These are phyloP conservation scores for Diaporthe australafricana DNA, from an alignment of 2,329 filamentous ascomycete genomes.

Conservation along the genomic window DNA sequence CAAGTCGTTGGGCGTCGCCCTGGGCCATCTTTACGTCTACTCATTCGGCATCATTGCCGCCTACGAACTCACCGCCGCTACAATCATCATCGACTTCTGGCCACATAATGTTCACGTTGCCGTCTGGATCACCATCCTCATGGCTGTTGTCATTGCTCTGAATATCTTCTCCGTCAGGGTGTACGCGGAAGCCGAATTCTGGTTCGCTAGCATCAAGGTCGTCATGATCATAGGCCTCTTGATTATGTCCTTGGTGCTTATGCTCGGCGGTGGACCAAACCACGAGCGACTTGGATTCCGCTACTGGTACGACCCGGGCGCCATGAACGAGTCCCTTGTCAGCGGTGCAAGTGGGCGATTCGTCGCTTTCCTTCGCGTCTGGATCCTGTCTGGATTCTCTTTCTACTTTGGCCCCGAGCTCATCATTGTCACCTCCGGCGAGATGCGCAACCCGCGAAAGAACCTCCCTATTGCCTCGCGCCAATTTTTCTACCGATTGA, in stretches of 20 bases:
- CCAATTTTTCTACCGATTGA: slow-evolving; percentile 46
- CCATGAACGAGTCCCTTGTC: slow-evolving; percentile 55
- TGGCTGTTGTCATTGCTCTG: slow-evolving; percentile 38
- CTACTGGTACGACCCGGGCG: slow-evolving; percentile 57
- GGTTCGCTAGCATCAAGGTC: slow-evolving; percentile 25
- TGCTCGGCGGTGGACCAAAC: slow-evolving; percentile 25
- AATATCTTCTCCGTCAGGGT: slow-evolving; percentile 34
- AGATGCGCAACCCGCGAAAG: slow-evolving; percentile 38
- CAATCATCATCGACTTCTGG: slow-evolving; percentile 41
- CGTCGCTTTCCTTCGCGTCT: slow-evolving; percentile 56
- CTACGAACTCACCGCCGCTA: slow-evolving; percentile 40
- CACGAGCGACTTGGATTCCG: slow-evolving; percentile 51
- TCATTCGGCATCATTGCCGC: slow-evolving; percentile 52
- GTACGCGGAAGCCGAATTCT: slow-evolving; percentile 34
- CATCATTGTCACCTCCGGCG: slow-evolving; percentile 36
- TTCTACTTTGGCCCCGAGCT: slow-evolving; percentile 38
- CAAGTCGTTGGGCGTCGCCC: slow-evolving; percentile 55
- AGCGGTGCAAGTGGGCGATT: slow-evolving; percentile 53
- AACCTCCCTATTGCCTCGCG: slow-evolving; percentile 39
- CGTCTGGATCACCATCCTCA: slow-evolving; percentile 40
- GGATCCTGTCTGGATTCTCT: slow-evolving; percentile 46
- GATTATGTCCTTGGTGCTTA: slow-evolving; percentile 24
- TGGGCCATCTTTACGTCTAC: slow-evolving; percentile 56
- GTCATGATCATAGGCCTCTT: slow-evolving; percentile 29
- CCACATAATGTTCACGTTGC: slow-evolving; percentile 35